phyloP scores from a whole-genome alignment of 768 basidiomycete genomes.

The Hygrocybe coccinea region DNA sequence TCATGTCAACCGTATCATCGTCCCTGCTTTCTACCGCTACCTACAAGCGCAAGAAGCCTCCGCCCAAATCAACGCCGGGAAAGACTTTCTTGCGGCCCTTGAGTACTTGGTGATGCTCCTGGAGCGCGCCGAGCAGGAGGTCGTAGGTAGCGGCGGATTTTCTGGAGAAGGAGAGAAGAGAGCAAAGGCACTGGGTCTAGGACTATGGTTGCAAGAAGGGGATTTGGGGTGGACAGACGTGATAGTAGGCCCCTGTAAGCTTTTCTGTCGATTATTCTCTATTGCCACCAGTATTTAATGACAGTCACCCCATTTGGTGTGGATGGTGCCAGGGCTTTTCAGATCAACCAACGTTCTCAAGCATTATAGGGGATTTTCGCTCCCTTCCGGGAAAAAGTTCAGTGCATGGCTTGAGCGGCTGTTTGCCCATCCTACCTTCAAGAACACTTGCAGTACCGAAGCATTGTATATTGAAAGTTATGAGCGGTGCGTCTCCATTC shows the following conservation, averaged over 20 bases:
- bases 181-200: slow-evolving; percentile 40
- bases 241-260: slow-evolving; percentile 63
- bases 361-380: slow-evolving; percentile 62
- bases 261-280: not conserved
- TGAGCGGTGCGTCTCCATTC: slow-evolving; percentile 44
- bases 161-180: slow-evolving; percentile 37
- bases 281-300: too few relatives aligned
- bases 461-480: slow-evolving; percentile 67
- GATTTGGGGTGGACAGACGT: slow-evolving; percentile 61
- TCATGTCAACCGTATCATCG: slow-evolving; percentile 56
- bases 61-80: slow-evolving; percentile 47
- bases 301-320: too few relatives aligned
- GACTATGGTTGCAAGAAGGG: slow-evolving; percentile 56
- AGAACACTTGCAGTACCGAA: slow-evolving; percentile 62
- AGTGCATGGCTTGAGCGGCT: slow-evolving; percentile 50
- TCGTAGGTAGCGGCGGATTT: slow-evolving; percentile 36
- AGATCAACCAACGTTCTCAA: slow-evolving; percentile 58
- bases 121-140: slow-evolving; percentile 50
- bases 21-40: slow-evolving; percentile 71
- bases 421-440: slow-evolving; percentile 59
- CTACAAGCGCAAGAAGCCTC: slow-evolving; percentile 61
- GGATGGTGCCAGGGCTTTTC: slow-evolving; percentile 50
- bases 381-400: slow-evolving; percentile 48
- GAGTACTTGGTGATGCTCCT: slow-evolving; percentile 49
- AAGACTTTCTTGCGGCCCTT: slow-evolving; percentile 51